Evolutionary conservation across 2,329 filamentous ascomycete genomes (phyloP).

Genomic region (Fusarium globosum): DNA sequence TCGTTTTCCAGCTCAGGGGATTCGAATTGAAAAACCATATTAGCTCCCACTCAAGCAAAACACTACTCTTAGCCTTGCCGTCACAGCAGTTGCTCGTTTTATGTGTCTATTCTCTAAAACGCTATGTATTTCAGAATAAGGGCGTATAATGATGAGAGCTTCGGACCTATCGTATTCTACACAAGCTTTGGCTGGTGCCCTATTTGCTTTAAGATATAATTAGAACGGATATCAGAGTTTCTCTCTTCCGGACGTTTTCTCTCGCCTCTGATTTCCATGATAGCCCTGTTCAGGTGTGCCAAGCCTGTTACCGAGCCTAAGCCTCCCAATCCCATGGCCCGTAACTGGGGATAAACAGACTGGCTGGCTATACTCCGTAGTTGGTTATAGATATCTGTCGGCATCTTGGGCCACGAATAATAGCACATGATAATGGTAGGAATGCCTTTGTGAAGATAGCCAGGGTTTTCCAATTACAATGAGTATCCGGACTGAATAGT

Average conservation of each 20-base stretch:
- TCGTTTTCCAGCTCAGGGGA: slow-evolving; percentile 2
- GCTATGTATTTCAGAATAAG: neutral
- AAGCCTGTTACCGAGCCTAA: slow-evolving; percentile 29
- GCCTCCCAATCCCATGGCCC: slow-evolving; percentile 1
- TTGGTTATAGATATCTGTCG: neutral
- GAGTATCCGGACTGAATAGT: slow-evolving; percentile 23
- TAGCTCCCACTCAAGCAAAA: neutral
- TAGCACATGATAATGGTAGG: slow-evolving; percentile 4
- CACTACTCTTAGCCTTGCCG: neutral
- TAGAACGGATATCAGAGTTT: slow-evolving; percentile 5
- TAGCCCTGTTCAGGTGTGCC: slow-evolving; percentile 25
- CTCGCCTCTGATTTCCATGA: neutral
- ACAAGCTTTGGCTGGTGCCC: neutral
- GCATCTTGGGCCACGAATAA: slow-evolving; percentile 4
- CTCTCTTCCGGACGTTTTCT: neutral
- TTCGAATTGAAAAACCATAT: slow-evolving; percentile 8
- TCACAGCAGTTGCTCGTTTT: neutral
- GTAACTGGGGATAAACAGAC: slow-evolving; percentile 1
- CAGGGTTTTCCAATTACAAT: slow-evolving; percentile 30
- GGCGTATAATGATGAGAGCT: neutral
- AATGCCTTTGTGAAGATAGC: slow-evolving; percentile 4
- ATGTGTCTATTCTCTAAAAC: neutral
- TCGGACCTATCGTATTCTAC: neutral
- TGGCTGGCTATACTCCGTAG: neutral
- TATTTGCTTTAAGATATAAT: neutral